Conservation (phyloP, 2,329 filamentous ascomycete genomes). For the Colletotrichum ledebouriae region DNA sequence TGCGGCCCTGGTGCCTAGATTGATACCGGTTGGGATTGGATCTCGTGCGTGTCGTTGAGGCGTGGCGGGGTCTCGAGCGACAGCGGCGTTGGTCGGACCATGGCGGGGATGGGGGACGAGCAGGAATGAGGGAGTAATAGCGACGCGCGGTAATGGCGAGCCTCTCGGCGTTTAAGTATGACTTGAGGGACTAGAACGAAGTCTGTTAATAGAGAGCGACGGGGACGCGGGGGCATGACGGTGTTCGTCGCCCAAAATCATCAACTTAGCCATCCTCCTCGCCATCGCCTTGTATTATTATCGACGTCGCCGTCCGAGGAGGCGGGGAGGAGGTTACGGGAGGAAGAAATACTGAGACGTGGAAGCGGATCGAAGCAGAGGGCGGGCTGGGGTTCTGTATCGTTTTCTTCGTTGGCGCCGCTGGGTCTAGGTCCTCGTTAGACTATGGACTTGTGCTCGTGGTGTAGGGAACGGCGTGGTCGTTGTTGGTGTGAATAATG, state of each 20-base stretch:
- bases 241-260: neutral
- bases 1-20: neutral
- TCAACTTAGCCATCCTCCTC: neutral
- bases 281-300: neutral
- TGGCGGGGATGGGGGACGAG: too few species aligned
- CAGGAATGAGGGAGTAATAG: neutral
- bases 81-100: neutral
- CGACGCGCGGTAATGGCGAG: neutral
- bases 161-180: neutral
- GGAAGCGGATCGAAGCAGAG: neutral
- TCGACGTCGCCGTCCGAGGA: neutral
- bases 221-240: neutral
- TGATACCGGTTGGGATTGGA: neutral
- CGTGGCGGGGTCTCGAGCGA: neutral
- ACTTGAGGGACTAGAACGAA: slow-evolving; percentile 2
- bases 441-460: neutral
- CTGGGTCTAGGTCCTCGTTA: neutral
- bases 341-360: neutral
- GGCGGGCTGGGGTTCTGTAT: slow-evolving; percentile 1
- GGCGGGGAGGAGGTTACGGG: neutral
- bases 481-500: neutral
- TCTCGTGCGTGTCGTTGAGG: neutral
- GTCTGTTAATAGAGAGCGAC: neutral
- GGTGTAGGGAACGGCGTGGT: neutral
- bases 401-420: neutral